Evolutionary conservation across 208 protist genomes (phyloP).

Genomic region (Tritrichomonas musculus): DNA sequence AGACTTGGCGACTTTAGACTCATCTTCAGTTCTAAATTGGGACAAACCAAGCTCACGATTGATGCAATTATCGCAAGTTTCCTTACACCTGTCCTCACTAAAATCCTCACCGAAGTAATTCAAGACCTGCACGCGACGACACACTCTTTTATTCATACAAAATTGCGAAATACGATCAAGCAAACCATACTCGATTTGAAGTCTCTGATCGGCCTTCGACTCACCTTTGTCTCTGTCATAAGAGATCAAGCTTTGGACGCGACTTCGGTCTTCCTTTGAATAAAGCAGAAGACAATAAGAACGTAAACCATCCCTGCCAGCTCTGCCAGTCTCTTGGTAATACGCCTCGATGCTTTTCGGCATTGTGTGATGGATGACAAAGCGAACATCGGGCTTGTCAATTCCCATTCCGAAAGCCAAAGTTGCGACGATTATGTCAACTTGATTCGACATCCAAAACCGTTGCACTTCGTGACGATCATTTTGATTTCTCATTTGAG

Average conservation of each 20-base stretch:
- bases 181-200: neutral
- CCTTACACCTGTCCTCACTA: neutral
- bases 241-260: conserved; percentile 18
- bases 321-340: conserved; percentile 59
- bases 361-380: conserved; percentile 58
- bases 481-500: neutral
- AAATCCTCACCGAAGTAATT: conserved; percentile 34
- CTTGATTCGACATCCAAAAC: conserved; percentile 37
- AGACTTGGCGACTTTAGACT: neutral
- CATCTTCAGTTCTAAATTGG: neutral
- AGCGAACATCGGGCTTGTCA: conserved; percentile 53
- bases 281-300: conserved; percentile 40
- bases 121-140: neutral
- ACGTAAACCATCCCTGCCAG: conserved; percentile 50
- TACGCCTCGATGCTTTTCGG: conserved; percentile 50
- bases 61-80: conserved; percentile 34
- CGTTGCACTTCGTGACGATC: conserved; percentile 39
- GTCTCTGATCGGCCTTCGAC: neutral
- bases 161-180: neutral
- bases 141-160: neutral
- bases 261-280: neutral
- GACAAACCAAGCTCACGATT: no score
- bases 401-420: conserved; percentile 61
- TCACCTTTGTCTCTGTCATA: neutral
- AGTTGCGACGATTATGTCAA: conserved; percentile 52